Evolutionary conservation across 331 rosid genomes (phyloP), one percentile per base, ranked within the genome.

Genomic region (Rosa hybrid): DNA sequence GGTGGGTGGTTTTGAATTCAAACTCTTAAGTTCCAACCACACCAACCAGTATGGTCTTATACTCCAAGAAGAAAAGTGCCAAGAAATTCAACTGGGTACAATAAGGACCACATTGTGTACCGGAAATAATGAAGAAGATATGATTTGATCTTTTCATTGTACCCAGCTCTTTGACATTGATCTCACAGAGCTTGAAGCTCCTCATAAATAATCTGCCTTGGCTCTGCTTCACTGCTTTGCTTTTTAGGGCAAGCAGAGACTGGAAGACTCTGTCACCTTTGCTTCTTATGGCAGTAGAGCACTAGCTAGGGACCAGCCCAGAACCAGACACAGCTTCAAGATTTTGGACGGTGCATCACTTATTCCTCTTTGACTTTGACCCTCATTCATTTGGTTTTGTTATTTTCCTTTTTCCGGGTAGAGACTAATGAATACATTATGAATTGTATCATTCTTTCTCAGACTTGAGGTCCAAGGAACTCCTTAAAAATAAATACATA

Each of bases 381-480:
- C 21, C 11, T 65, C 12, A 1, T 64, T 3, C 45, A 12, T 49
- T 49, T 49, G 17, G 54, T 49, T 49, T 49, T 49, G 17, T 49
- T 49, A 2, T 59, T 21, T 53, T 46, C 8, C 8, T 50, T 16
- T 56, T 53, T 17, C 8, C 1, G 8, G n/a, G 21, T 0, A 20
- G 25, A 60, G 38, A 60, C 18, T 39, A 17, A 7, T 8, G 1
- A 8, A 38, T 18, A 18, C 16, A 8, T 27, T 13, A 17, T n/a
- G 54, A n/a, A 20, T n/a, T 70, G 1, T n/a, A 16, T 46, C 56
- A 41, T 42, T 27, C n/a, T 2, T 74, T n/a, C 10, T 57, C 53
- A 59, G 71, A 60, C 79, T 75, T 75, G 71, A 76, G 59, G 23
- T 68, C 12, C 45, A 60, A 60, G 79, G 1, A 75, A 57, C 50